Evolutionary conservation across 73 alveolate species (phyloP).

Genomic region (Urostyla sp.): DNA sequence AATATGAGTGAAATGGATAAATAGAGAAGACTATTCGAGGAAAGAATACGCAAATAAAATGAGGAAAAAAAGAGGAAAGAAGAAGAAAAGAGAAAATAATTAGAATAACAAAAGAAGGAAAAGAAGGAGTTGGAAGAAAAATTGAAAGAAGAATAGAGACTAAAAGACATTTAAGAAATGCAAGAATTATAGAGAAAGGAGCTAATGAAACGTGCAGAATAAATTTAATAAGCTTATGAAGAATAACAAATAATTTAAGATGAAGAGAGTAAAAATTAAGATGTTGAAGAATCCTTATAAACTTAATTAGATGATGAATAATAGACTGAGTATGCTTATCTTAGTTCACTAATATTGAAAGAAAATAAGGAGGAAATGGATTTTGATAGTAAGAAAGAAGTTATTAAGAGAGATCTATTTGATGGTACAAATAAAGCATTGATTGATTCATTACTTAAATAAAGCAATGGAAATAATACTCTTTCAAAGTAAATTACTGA

Average conservation of each 20-base stretch:
- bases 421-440: too few species aligned
- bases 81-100: slow-evolving; percentile 5
- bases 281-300: not conserved
- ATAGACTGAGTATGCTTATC: not conserved
- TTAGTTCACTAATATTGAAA: not conserved
- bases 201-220: too few species aligned
- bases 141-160: slow-evolving; percentile 5
- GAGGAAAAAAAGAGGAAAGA: slow-evolving; percentile 37
- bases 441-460: too few species aligned
- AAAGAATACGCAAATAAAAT: slow-evolving; percentile 13
- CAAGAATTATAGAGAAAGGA: too few species aligned
- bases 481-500: too few species aligned
- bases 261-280: not conserved
- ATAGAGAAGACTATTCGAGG: slow-evolving; percentile 19
- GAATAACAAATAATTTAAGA: not conserved
- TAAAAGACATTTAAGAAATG: too few species aligned
- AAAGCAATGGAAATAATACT: too few species aligned
- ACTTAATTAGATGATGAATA: slow-evolving; percentile 13
- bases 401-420: too few species aligned
- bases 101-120: slow-evolving; percentile 20
- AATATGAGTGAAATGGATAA: slow-evolving; percentile 5
- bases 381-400: not conserved
- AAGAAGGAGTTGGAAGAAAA: slow-evolving; percentile 19
- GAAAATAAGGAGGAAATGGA: not conserved
- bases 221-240: not conserved